phyloP scores from a whole-genome alignment of 257 asterid species.

The Ehretia macrophylla region DNA sequence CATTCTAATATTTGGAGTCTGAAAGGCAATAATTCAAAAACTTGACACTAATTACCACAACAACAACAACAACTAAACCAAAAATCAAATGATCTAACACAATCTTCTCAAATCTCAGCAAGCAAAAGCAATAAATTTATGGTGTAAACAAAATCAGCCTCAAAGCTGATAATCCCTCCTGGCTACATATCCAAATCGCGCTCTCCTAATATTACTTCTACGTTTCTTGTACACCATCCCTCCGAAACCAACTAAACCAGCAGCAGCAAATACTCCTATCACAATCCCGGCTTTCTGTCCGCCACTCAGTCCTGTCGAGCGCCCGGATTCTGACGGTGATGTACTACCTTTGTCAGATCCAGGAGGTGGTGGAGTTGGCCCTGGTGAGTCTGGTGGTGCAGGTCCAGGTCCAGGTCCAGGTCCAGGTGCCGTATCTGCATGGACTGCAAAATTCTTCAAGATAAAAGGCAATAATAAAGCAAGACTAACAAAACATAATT shows the following conservation, averaged over 20 bases:
- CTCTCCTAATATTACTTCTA: not conserved
- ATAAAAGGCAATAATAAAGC: too few species aligned
- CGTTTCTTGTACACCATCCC: slow-evolving; percentile 9
- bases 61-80: too few species aligned
- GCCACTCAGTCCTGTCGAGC: slow-evolving; percentile 9
- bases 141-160: not conserved
- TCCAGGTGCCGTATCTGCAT: not conserved
- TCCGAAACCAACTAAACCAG: slow-evolving; percentile 4
- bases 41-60: too few species aligned
- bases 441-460: not conserved
- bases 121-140: not conserved
- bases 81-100: too few species aligned
- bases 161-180: slow-evolving; percentile 4
- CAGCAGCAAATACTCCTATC: slow-evolving; percentile 11
- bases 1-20: too few species aligned
- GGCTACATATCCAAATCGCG: slow-evolving; percentile 5
- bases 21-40: too few species aligned
- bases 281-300: slow-evolving; percentile 21
- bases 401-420: not conserved
- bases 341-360: not conserved
- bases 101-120: too few species aligned
- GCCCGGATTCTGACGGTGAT: not conserved
- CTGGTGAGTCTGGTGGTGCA: not conserved
- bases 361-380: not conserved
- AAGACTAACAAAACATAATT: too few species aligned